A percentile compares a stretch with the other conserved stretches of the same genome.
Conservation (phyloP, 1,284 basidiomycete genomes). For the Ganoderma lingzhi region DNA sequence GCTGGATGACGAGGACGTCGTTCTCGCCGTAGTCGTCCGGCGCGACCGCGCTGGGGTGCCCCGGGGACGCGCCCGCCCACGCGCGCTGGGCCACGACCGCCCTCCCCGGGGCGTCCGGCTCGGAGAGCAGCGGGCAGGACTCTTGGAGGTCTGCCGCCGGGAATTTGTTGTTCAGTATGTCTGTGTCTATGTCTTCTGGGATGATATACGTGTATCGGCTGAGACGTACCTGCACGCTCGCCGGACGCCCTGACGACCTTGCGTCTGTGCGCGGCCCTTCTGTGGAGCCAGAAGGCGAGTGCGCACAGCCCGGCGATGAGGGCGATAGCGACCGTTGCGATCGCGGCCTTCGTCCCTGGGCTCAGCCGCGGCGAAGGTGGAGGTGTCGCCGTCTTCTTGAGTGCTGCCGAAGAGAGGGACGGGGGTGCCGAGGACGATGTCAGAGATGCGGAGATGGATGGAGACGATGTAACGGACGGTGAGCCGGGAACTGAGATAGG, state of each 20-base stretch:
- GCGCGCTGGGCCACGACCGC: not conserved
- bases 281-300: not conserved
- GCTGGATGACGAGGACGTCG: not conserved
- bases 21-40: not conserved
- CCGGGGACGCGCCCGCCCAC: not conserved
- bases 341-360: not conserved
- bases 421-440: not conserved
- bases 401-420: not conserved
- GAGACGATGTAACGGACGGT: not conserved
- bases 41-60: not conserved
- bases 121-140: slow-evolving; percentile 1
- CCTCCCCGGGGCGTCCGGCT: not conserved
- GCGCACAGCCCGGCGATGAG: not conserved
- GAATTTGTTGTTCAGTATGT: too few relatives aligned
- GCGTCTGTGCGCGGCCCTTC: not conserved
- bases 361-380: not conserved
- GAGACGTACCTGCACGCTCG: not conserved
- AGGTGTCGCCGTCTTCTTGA: not conserved
- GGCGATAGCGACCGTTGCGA: not conserved
- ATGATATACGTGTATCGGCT: not conserved
- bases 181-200: not conserved
- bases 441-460: not conserved
- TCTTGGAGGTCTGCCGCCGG: not conserved
- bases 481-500: not conserved
- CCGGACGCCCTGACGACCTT: not conserved